These are phyloP conservation scores for Penicillium sp. DNA, from an alignment of 2,329 filamentous ascomycete genomes.

Conservation along the genomic window DNA sequence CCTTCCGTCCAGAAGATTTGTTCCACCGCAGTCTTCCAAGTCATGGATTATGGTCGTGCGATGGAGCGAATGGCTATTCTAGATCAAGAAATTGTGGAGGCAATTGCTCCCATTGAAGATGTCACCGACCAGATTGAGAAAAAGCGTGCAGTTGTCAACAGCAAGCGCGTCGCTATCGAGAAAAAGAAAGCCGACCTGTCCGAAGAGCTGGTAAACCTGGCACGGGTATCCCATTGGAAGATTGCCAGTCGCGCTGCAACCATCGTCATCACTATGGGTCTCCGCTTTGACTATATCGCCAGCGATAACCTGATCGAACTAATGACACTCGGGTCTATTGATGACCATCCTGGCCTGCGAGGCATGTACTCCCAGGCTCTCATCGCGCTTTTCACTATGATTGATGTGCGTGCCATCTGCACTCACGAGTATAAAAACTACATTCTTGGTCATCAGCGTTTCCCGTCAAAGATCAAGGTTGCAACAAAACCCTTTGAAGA, in stretches of 20 bases:
- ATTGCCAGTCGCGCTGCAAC: conserved; percentile 85
- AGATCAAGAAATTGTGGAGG: conserved; percentile 66
- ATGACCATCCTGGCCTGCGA: conserved; percentile 83
- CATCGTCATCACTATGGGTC: conserved; percentile 84
- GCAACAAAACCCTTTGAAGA: conserved; percentile 71
- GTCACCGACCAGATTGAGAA: conserved; percentile 55
- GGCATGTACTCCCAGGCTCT: conserved; percentile 79
- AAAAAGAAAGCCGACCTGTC: conserved; percentile 77
- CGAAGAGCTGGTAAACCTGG: conserved; percentile 73
- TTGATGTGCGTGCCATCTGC: conserved; percentile 83
- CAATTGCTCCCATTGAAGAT: conserved; percentile 67
- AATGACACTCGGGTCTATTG: conserved; percentile 77
- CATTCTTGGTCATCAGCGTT: conserved; percentile 73
- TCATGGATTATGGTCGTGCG: conserved; percentile 88
- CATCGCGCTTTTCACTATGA: conserved; percentile 73
- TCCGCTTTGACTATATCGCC: conserved; percentile 87
- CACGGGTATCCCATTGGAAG: conserved; percentile 88
- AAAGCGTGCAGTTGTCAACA: conserved; percentile 70
- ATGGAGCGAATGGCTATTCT: conserved; percentile 83
- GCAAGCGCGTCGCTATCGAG: conserved; percentile 75
- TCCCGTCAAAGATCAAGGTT: conserved; percentile 73
- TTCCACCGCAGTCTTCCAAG: conserved; percentile 73
- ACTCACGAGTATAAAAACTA: conserved; percentile 85
- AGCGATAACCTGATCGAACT: conserved; percentile 79
- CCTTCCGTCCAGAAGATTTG: conserved; percentile 90